These are phyloP conservation scores for Cutaneotrichosporon spelunceum DNA, from an alignment of 1,284 basidiomycete genomes.

Conservation along the genomic window DNA sequence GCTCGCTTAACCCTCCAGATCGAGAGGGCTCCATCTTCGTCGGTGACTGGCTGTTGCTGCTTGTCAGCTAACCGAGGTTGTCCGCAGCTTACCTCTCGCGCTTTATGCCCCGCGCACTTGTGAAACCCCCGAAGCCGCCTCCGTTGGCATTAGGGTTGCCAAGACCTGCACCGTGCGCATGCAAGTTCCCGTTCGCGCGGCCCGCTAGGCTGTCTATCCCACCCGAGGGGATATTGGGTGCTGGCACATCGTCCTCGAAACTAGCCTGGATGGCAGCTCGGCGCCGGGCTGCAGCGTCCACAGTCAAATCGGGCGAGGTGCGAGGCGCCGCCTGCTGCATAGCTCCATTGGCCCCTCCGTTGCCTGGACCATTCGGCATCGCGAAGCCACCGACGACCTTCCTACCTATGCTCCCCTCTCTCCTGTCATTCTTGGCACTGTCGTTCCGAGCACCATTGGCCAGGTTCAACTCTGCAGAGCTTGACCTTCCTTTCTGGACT, in stretches of 20 bases:
- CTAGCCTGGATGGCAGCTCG: conserved; percentile 1
- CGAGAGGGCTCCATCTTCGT: conserved; percentile 16
- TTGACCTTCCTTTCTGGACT: background rate
- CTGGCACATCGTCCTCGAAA: background rate
- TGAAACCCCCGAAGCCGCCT: conserved; percentile 23
- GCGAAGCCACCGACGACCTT: conserved; percentile 13
- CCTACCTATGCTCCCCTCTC: background rate
- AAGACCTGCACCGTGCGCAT: conserved; percentile 9
- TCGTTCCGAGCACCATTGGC: background rate
- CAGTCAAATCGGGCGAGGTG: background rate
- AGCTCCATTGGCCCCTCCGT: background rate
- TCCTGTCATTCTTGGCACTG: background rate
- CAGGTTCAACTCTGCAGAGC: background rate
- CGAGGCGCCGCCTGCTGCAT: background rate
- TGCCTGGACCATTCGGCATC: conserved; percentile 12
- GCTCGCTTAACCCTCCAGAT: conserved; percentile 25
- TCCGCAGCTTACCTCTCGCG: conserved; percentile 25
- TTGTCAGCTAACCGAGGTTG: background rate
- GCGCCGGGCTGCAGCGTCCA: background rate
- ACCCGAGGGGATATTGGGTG: conserved; percentile 35
- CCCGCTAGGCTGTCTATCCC: conserved; percentile 34
- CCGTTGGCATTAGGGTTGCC: conserved; percentile 17
- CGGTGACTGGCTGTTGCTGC: conserved; percentile 15
- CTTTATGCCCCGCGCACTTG: conserved; percentile 44
- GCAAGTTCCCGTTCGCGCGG: conserved; percentile 25